Conservation (phyloP, 108 stramenopile genomes). For the Cyclotella baltica region DNA sequence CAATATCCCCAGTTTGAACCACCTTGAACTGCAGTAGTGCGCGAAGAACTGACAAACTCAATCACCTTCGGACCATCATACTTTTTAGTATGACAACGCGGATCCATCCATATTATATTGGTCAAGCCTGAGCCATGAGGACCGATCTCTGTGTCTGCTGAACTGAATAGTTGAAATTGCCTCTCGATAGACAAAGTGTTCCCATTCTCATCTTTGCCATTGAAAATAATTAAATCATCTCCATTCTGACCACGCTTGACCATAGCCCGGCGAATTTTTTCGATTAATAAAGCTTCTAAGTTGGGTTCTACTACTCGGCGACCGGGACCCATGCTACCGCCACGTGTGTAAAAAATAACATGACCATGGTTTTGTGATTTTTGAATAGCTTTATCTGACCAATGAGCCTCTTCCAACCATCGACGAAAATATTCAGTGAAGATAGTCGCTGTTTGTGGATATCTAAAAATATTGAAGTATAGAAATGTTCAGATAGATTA, state of each 20-base stretch:
- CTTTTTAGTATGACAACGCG: neutral
- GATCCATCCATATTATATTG: neutral
- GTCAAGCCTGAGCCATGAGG: neutral
- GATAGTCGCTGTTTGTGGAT: neutral
- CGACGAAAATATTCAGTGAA: neutral
- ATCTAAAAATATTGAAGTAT: too few species aligned
- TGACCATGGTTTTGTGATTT: neutral
- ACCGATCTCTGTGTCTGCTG: neutral
- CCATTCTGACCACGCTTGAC: neutral
- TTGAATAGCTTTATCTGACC: neutral
- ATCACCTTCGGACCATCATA: neutral
- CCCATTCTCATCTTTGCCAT: neutral
- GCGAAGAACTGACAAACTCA: neutral
- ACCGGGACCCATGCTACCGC: neutral
- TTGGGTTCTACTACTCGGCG: neutral
- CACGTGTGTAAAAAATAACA: neutral
- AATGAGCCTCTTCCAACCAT: neutral
- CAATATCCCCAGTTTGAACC: neutral
- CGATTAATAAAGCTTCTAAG: neutral
- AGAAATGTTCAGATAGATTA: too few species aligned
- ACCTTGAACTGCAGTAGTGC: neutral
- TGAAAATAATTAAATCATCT: neutral
- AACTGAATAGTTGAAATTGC: neutral
- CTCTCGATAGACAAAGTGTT: neutral
- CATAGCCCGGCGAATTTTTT: neutral